A percentile compares a stretch with the other conserved stretches of the same genome.
Evolutionary conservation across 140 eudicot genomes (phyloP).

Genomic region (Cichorium intybus): DNA sequence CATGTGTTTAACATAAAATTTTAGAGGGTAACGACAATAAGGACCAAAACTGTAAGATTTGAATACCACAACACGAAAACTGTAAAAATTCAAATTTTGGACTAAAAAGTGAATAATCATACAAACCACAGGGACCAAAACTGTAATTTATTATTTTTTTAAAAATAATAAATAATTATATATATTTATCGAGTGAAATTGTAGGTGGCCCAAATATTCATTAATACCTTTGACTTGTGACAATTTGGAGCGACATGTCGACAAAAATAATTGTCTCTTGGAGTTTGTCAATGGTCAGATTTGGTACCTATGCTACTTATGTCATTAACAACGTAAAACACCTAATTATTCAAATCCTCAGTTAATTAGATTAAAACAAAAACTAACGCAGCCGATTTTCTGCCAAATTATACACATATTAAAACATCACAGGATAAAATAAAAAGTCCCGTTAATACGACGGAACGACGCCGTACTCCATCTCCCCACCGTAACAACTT

Average conservation of each 20-base stretch:
- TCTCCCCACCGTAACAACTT: conserved; percentile 26
- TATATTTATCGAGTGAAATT: too few species aligned
- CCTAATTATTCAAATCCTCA: conserved; percentile 11
- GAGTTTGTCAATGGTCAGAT: conserved; percentile 21
- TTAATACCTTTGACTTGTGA: background rate
- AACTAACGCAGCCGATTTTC: conserved; percentile 5
- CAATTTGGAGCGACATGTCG: background rate
- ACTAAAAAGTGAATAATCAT: too few species aligned
- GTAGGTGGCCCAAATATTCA: background rate
- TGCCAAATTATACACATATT: conserved; percentile 21
- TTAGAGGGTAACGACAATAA: too few species aligned
- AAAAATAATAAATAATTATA: too few species aligned
- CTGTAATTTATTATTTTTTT: too few species aligned
- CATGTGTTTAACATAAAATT: too few species aligned
- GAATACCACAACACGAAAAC: too few species aligned
- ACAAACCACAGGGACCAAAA: too few species aligned
- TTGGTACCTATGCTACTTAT: background rate
- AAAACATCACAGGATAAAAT: conserved; percentile 4
- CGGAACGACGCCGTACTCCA: conserved; percentile 66
- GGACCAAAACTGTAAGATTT: too few species aligned
- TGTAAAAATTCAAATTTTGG: too few species aligned
- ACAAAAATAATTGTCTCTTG: conserved; percentile 5
- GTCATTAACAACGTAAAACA: background rate
- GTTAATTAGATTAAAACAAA: conserved; percentile 20
- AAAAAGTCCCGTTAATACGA: conserved; percentile 27